Conservation (phyloP, 345 rosid genomes). For the Camelina laxa region DNA sequence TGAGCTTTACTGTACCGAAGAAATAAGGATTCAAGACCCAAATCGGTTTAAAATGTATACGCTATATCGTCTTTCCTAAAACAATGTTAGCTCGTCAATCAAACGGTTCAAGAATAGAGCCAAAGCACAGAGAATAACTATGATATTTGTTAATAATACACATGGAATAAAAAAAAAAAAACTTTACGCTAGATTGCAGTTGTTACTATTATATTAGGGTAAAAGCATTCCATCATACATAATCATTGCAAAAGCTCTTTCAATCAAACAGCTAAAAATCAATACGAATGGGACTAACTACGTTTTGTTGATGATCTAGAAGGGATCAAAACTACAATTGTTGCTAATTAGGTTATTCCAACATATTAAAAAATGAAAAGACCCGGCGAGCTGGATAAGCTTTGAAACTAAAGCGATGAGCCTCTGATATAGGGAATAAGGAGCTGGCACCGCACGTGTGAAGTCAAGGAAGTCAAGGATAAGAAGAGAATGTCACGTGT, state of each 20-base stretch:
- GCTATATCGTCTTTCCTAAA: conserved; percentile 23
- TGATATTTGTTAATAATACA: not conserved
- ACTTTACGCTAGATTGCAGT: not conserved
- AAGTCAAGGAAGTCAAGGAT: too few species aligned
- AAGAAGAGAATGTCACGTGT: too few species aligned
- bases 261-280: not conserved
- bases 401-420: conserved; percentile 13
- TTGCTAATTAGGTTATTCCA: not conserved
- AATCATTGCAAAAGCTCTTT: not conserved
- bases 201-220: not conserved
- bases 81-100: conserved; percentile 79
- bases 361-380: not conserved
- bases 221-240: not conserved
- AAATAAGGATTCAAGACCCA: not conserved
- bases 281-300: not conserved
- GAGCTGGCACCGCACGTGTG: too few species aligned
- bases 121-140: not conserved
- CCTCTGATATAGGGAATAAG: too few species aligned
- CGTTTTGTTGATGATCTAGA: not conserved
- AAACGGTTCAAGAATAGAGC: conserved; percentile 23
- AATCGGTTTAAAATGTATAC: conserved; percentile 14
- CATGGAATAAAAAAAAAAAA: not conserved
- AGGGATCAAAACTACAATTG: not conserved
- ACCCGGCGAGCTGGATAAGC: not conserved
- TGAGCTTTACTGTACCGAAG: not conserved